phyloP scores from a whole-genome alignment of 1,284 basidiomycete species.

The Ustilago xerochloae region DNA sequence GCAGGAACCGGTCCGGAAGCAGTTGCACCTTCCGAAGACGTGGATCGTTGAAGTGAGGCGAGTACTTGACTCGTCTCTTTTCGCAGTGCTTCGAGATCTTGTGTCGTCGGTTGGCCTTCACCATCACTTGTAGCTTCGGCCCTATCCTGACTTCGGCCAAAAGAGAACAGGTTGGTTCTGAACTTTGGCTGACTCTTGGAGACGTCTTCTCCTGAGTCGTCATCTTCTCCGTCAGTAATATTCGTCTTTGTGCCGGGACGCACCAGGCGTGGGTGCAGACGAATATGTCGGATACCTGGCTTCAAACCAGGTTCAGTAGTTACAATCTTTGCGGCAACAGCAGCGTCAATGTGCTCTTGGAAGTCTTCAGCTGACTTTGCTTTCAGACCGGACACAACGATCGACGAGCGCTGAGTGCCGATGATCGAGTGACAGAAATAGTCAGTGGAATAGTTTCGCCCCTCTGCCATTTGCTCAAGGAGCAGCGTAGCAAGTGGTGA shows the following conservation, averaged over 20 bases:
- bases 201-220: conserved; percentile 15
- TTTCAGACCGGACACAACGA: conserved; percentile 18
- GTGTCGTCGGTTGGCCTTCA: background rate
- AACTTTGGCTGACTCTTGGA: background rate
- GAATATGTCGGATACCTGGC: conserved; percentile 34
- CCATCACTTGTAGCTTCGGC: background rate
- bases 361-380: conserved; percentile 33
- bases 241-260: conserved; percentile 20
- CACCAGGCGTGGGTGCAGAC: conserved; percentile 34
- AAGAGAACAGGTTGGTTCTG: conserved; percentile 8
- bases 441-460: conserved; percentile 49
- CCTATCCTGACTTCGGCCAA: conserved; percentile 1
- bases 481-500: conserved; percentile 33
- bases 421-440: conserved; percentile 48
- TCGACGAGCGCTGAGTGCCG: conserved; percentile 12
- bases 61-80: conserved; percentile 30
- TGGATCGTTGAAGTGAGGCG: conserved; percentile 25
- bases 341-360: conserved; percentile 35
- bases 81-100: conserved; percentile 18
- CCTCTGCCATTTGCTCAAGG: conserved; percentile 42
- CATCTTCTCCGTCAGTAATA: conserved; percentile 17
- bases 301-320: conserved; percentile 48
- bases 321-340: conserved; percentile 45
- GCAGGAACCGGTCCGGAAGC: conserved; percentile 27
- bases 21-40: conserved; percentile 21